Evolutionary conservation across 169 alveolate genomes (phyloP), one percentile per base, ranked within the genome.

Genomic region (Cryptosporidium ubiquitum): DNA sequence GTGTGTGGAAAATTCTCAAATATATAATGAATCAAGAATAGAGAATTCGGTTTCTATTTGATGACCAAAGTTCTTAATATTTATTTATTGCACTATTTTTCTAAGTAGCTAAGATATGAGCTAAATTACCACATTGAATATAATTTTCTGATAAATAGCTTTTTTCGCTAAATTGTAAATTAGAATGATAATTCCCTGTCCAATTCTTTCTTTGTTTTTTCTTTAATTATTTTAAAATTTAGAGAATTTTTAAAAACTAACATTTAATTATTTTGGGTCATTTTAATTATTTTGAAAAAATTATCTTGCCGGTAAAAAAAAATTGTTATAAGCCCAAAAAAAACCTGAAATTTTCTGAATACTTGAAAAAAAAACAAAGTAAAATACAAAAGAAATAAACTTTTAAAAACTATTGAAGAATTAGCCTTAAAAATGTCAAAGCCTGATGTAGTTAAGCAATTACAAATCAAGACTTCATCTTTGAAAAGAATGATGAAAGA

Each of bases 401-500:
- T 23, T 23, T 5, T 1, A 55, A 55, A 23, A 55, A 16, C 16
- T 6, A 55, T n/a, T 23, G n/a, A 7, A 55, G 35, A n/a, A 55
- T 23, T 55, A 1, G n/a, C 1, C 14, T 55, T 23, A 20, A 61
- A 61, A 61, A 79, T 79, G 89, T 42, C 71, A 9, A 64, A 79
- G 29, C 79, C 58, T 0, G 75, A 79, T 60, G 23, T 5, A 12
- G 44, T 79, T 44, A 61, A 47, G 47, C 89, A 79, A 10, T 39
- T 79, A 18, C 60, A 79, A 42, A 79, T 79, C 10, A 79, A 61
- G 42, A 79, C 89, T 9, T 58, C 89, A 12, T 58, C 75, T 18
- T 31, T 79, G 7, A 79, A 61, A 18, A 79, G 89, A 31, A 79
- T 64, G 75, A 40, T 61, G 57, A 79, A 79, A 42, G 89, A 79